These are phyloP conservation scores for Chalciporus pseudorubinellus DNA, from an alignment of 768 basidiomycete genomes.

Conservation along the genomic window DNA sequence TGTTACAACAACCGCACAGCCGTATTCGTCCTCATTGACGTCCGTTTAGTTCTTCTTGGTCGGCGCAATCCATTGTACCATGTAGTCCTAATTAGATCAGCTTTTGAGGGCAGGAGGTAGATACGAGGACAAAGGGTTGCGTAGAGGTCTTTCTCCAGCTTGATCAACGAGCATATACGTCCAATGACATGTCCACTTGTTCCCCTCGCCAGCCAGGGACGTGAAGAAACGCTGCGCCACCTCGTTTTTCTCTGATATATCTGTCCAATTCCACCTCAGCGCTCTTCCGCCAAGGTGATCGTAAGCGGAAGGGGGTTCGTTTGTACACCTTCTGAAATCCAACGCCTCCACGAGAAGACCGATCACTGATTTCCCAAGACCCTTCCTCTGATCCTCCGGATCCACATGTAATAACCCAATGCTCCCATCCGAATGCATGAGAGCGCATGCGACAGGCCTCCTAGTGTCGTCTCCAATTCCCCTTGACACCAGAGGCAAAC, in stretches of 20 bases:
- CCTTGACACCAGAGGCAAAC: slow-evolving; percentile 19
- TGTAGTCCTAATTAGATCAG: neutral
- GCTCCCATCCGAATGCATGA: slow-evolving; percentile 23
- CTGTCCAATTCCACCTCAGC: slow-evolving; percentile 23
- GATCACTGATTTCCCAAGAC: slow-evolving; percentile 15
- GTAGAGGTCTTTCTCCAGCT: neutral
- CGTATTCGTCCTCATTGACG: slow-evolving; percentile 22
- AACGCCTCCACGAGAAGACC: slow-evolving; percentile 8
- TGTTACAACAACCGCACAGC: slow-evolving; percentile 27
- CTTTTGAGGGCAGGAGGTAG: too few species aligned
- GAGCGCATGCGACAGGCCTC: slow-evolving; percentile 9
- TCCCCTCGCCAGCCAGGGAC: slow-evolving; percentile 8
- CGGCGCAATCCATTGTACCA: neutral
- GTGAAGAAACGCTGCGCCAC: slow-evolving; percentile 10
- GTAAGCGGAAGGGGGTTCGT: neutral
- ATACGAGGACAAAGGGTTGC: neutral
- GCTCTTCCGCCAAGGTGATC: slow-evolving; percentile 22
- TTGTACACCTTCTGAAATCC: slow-evolving; percentile 1
- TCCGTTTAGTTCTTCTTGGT: neutral
- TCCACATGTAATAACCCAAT: slow-evolving; percentile 15
- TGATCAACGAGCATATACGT: slow-evolving; percentile 8
- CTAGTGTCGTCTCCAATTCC: neutral
- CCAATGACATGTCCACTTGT: slow-evolving; percentile 12
- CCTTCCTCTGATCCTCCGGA: slow-evolving; percentile 3
- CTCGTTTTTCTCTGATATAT: slow-evolving; percentile 6